Conservation (phyloP, 2,329 filamentous ascomycete genomes). For the Dactylonectria macrodidyma region DNA sequence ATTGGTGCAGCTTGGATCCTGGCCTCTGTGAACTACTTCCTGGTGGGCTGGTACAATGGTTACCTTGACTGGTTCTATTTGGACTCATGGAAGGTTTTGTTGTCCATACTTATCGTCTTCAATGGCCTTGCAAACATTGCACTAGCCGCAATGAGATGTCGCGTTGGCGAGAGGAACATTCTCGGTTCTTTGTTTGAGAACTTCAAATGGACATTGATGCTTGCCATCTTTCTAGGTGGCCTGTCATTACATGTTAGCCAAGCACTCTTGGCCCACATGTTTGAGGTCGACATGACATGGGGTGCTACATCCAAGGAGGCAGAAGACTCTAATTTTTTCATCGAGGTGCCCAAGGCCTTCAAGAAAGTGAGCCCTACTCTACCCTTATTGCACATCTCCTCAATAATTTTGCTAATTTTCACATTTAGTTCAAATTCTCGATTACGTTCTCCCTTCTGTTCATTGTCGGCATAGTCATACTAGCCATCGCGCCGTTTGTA, state of each 20-base stretch:
- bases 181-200: conserved; percentile 72
- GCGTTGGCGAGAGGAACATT: conserved; percentile 75
- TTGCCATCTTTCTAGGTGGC: conserved; percentile 87
- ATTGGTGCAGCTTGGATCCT: conserved; percentile 83
- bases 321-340: conserved; percentile 87
- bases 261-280: conserved; percentile 85
- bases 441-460: conserved; percentile 74
- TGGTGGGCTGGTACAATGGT: conserved; percentile 83
- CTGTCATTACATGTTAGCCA: conserved; percentile 86
- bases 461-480: conserved; percentile 74
- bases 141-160: conserved; percentile 81
- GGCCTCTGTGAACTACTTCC: conserved; percentile 81
- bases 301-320: conserved; percentile 88
- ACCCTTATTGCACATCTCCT: conserved; percentile 42
- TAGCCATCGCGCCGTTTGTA: conserved; percentile 75
- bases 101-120: conserved; percentile 85
- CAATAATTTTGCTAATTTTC: conserved; percentile 36
- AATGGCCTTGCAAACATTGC: conserved; percentile 81
- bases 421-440: conserved; percentile 76
- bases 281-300: conserved; percentile 90
- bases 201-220: conserved; percentile 81
- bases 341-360: conserved; percentile 84
- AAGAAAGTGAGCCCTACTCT: conserved; percentile 75
- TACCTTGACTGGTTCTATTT: conserved; percentile 86
- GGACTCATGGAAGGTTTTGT: conserved; percentile 85